Conservation (phyloP, 192 early-diverging fungal genomes). For the Coemansia sp. region DNA sequence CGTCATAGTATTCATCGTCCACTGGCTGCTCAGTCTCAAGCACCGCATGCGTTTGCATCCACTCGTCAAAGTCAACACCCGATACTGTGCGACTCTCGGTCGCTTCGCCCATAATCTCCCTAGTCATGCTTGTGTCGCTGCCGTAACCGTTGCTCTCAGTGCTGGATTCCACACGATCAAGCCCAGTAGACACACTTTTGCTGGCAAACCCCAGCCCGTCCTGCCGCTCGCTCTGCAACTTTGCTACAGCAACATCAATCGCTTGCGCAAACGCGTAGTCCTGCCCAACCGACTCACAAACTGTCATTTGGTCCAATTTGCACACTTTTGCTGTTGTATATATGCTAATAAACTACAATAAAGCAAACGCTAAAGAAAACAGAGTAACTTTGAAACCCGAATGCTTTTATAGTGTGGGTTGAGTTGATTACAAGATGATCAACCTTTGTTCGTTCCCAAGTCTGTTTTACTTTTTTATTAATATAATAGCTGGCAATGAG, state of each 20-base stretch:
- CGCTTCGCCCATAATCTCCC: constrained; percentile 25
- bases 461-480: not conserved
- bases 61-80: constrained; percentile 36
- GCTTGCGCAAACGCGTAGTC: constrained; percentile 4
- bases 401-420: too few species aligned
- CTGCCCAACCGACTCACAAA: not conserved
- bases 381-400: too few species aligned
- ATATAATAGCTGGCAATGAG: constrained; percentile 15
- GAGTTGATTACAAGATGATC: too few species aligned
- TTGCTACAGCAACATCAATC: constrained; percentile 11
- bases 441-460: too few species aligned
- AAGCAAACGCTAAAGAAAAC: too few species aligned
- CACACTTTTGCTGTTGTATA: too few species aligned
- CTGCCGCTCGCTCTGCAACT: constrained; percentile 11
- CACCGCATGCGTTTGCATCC: constrained; percentile 33
- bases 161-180: too few species aligned
- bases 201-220: not conserved
- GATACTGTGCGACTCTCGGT: constrained; percentile 20
- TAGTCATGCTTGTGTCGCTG: constrained; percentile 21
- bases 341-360: too few species aligned
- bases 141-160: constrained; percentile 1
- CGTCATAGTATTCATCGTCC: constrained; percentile 1
- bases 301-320: too few species aligned
- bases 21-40: constrained; percentile 7
- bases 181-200: not conserved